phyloP scores from a whole-genome alignment of 2,329 filamentous ascomycete genomes.

The Fusarium abutilonis region DNA sequence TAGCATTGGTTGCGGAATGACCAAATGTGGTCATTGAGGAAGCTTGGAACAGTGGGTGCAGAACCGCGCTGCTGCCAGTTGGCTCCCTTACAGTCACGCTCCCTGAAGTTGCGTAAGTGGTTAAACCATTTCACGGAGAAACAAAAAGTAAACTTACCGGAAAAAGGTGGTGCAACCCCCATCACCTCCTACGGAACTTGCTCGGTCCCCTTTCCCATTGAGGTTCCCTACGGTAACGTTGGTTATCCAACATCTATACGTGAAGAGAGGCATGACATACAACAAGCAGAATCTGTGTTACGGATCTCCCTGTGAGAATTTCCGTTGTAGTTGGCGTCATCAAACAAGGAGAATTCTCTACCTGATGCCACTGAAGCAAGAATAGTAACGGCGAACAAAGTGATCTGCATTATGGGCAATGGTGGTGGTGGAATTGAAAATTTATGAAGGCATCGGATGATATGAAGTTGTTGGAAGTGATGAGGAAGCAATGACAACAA shows the following conservation, averaged over 20 bases:
- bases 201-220: not conserved
- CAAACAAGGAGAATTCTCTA: not conserved
- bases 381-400: not conserved
- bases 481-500: too few relatives aligned
- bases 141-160: not conserved
- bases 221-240: not conserved
- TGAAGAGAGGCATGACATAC: not conserved
- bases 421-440: too few relatives aligned
- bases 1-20: not conserved
- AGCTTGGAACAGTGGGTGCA: conserved; percentile 2
- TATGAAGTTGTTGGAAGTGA: too few relatives aligned
- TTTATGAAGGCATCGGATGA: too few relatives aligned
- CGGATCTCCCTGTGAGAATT: not conserved
- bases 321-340: not conserved
- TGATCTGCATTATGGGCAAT: not conserved
- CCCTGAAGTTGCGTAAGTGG: not conserved
- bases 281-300: not conserved
- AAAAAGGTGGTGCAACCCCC: not conserved
- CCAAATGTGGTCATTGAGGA: conserved; percentile 6
- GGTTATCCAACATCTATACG: not conserved
- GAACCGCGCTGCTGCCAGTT: not conserved
- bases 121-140: not conserved
- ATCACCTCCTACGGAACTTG: not conserved
- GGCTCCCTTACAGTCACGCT: not conserved
- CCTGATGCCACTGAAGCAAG: not conserved